Percentiles rank a stretch among this genome's conserved stretches.
phyloP scores from a whole-genome alignment of 805 yeast species.

The Wickerhamiella shivajii region DNA sequence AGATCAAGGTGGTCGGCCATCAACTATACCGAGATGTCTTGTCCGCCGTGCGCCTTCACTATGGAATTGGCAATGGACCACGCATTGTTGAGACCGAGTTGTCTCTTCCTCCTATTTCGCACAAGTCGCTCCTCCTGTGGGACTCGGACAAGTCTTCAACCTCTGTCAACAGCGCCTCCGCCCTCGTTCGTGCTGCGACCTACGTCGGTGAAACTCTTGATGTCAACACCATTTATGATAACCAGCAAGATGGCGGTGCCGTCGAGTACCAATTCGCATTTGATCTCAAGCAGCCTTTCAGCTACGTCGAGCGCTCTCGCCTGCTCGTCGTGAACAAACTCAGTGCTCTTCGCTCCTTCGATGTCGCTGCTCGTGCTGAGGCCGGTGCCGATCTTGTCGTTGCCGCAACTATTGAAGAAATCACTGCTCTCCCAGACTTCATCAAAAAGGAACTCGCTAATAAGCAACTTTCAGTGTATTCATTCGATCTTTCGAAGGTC shows the following conservation, averaged over 20 bases:
- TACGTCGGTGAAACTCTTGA: conserved; percentile 32
- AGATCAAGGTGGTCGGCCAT: conserved; percentile 22
- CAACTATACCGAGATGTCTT: conserved; percentile 55
- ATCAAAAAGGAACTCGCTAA: conserved; percentile 39
- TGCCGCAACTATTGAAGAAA: conserved; percentile 31
- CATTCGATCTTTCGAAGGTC: conserved; percentile 51
- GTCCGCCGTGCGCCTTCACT: conserved; percentile 27
- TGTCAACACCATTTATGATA: conserved; percentile 54
- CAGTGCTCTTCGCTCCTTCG: conserved; percentile 39
- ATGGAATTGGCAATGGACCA: conserved; percentile 17
- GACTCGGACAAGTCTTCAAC: conserved; percentile 15
- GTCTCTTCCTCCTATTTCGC: conserved; percentile 45
- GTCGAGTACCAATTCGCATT: conserved; percentile 44
- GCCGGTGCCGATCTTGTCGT: conserved; percentile 37
- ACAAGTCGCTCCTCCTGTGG: conserved; percentile 12
- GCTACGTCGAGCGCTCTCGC: conserved; percentile 41
- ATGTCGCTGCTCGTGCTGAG: conserved; percentile 46
- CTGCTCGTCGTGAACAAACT: conserved; percentile 48
- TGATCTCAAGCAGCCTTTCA: conserved; percentile 17
- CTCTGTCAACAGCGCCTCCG: conserved; percentile 14
- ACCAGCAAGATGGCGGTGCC: conserved; percentile 55
- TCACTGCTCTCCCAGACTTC: conserved; percentile 36
- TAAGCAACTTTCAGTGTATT: conserved; percentile 38
- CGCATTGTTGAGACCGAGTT: conserved; percentile 31
- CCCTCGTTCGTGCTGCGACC: conserved; percentile 13